Conservation (phyloP, 768 basidiomycete genomes). For the Leucosporidium creatinivorum region DNA sequence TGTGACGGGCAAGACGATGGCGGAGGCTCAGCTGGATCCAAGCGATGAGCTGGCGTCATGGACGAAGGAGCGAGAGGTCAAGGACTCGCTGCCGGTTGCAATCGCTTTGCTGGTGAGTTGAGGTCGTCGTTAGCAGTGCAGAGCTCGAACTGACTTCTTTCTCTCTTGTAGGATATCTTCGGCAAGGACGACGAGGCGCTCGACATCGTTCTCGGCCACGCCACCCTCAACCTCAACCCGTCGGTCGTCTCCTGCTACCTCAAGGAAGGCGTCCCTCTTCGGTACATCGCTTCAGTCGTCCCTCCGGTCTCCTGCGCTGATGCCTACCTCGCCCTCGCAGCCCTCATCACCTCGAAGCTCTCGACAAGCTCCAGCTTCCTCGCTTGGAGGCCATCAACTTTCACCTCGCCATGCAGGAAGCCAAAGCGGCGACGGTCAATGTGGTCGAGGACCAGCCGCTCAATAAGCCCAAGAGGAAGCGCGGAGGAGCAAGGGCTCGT, state of each 20-base stretch:
- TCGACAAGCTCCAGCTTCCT: too few species aligned
- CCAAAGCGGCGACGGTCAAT: too few species aligned
- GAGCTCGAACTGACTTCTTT: too few species aligned
- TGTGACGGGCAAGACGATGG: neutral
- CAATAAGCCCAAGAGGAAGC: too few species aligned
- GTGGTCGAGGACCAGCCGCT: too few species aligned
- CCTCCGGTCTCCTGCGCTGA: neutral
- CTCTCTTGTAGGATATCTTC: neutral
- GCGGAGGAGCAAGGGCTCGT: too few species aligned
- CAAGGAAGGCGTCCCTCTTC: neutral
- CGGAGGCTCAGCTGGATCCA: neutral
- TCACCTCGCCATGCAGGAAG: too few species aligned
- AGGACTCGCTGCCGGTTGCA: neutral
- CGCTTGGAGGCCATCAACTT: too few species aligned
- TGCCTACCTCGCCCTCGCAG: too few species aligned
- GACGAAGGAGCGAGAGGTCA: neutral
- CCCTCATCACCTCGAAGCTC: too few species aligned
- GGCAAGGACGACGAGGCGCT: neutral
- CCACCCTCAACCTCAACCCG: neutral
- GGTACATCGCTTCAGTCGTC: neutral
- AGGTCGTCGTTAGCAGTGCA: too few species aligned
- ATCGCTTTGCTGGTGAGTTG: slow-evolving; percentile 2
- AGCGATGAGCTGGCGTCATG: neutral
- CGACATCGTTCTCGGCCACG: slow-evolving; percentile 2
- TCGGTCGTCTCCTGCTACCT: neutral